A percentile compares a stretch with the other conserved stretches of the same genome.
These are phyloP conservation scores for Oidium heveae DNA, from an alignment of 2,329 filamentous ascomycete species.

Conservation along the genomic window DNA sequence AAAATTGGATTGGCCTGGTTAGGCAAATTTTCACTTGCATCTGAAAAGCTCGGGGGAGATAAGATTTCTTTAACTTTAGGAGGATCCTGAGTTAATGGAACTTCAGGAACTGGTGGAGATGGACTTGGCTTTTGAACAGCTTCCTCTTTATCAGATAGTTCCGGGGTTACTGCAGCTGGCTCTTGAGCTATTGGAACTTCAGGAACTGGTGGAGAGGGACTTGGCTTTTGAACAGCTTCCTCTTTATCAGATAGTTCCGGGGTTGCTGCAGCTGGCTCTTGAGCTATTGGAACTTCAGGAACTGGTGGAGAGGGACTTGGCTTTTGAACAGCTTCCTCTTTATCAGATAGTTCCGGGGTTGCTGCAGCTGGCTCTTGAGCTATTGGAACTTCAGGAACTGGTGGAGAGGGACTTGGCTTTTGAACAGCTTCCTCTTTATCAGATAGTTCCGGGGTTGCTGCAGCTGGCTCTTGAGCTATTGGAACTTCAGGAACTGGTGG, in stretches of 20 bases:
- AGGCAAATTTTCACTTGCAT: neutral
- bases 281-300: neutral
- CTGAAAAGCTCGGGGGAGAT: slow-evolving; percentile 1
- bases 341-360: no score
- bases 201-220: neutral
- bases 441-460: no score
- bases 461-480: no score
- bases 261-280: neutral
- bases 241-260: neutral
- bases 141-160: neutral
- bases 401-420: no score
- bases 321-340: neutral
- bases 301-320: neutral
- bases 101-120: neutral
- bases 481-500: no score
- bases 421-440: no score
- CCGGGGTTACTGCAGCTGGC: neutral
- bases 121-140: slow-evolving; percentile 1
- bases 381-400: no score
- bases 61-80: neutral
- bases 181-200: neutral
- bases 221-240: neutral
- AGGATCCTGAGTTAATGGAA: slow-evolving; percentile 1
- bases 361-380: no score
- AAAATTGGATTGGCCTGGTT: slow-evolving; percentile 1